Conservation (phyloP, 192 early-diverging fungal genomes). For the Oehlia diaphana region DNA sequence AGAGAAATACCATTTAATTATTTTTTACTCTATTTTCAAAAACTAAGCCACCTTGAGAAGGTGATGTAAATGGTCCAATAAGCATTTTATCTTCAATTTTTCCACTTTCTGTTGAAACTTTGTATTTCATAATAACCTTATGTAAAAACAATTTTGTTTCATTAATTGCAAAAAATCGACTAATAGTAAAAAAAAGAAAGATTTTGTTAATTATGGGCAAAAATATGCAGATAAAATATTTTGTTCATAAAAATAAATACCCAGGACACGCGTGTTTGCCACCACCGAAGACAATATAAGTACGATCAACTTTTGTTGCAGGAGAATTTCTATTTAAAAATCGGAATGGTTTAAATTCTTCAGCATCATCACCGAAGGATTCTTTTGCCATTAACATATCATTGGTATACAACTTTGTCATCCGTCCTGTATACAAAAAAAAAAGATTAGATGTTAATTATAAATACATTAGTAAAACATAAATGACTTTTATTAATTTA, state of each 20-base stretch:
- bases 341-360: conserved; percentile 27
- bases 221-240: neutral
- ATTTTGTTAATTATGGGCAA: no score
- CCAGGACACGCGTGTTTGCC: neutral
- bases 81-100: neutral
- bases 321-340: conserved; percentile 21
- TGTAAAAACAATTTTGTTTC: neutral
- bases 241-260: no score
- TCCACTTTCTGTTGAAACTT: neutral
- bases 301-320: conserved; percentile 10
- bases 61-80: no score
- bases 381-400: neutral
- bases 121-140: neutral
- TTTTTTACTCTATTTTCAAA: no score
- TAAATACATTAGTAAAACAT: no score
- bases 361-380: neutral
- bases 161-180: conserved; percentile 1
- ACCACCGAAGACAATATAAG: neutral
- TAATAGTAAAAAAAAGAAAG: neutral
- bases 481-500: neutral
- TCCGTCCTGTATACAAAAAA: neutral
- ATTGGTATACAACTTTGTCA: neutral
- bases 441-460: neutral
- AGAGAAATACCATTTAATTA: no score
- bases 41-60: no score